These are phyloP conservation scores for Clarireedia hainanense DNA, from an alignment of 2,329 filamentous ascomycete genomes.

Conservation along the genomic window DNA sequence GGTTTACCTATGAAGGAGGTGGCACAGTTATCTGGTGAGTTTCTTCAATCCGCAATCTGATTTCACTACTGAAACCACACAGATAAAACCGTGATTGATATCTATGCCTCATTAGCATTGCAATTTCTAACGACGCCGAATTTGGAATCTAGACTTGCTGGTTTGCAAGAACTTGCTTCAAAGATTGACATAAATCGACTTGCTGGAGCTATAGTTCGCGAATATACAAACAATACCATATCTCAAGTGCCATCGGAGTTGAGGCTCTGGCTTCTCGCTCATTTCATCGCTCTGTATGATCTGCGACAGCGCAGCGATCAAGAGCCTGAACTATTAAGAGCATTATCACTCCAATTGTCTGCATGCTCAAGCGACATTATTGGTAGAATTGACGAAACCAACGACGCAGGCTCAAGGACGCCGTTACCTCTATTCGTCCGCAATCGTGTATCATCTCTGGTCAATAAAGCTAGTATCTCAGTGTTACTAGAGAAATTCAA, in stretches of 20 bases:
- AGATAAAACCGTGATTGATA: constrained; percentile 17
- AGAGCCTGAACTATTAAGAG: constrained; percentile 39
- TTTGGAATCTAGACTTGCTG: constrained; percentile 17
- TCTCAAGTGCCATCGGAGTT: constrained; percentile 23
- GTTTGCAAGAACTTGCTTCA: constrained; percentile 20
- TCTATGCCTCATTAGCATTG: constrained; percentile 25
- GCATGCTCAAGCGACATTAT: constrained; percentile 44
- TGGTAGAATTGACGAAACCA: constrained; percentile 36
- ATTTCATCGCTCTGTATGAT: constrained; percentile 53
- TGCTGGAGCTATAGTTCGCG: constrained; percentile 21
- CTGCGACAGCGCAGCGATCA: constrained; percentile 30
- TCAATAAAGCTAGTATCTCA: constrained; percentile 69
- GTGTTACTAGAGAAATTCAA: constrained; percentile 30
- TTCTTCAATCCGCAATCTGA: neutral
- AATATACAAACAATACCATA: constrained; percentile 18
- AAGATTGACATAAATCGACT: constrained; percentile 22
- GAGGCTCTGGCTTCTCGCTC: constrained; percentile 58
- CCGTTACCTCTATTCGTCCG: constrained; percentile 50
- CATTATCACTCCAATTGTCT: constrained; percentile 47
- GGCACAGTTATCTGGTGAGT: neutral
- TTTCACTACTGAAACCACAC: neutral
- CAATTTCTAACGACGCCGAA: constrained; percentile 27
- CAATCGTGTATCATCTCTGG: constrained; percentile 59
- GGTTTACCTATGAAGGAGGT: neutral
- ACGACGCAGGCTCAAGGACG: constrained; percentile 28